These are phyloP conservation scores for Termitomyces sp. DNA, from an alignment of 768 basidiomycete species.

Conservation along the genomic window DNA sequence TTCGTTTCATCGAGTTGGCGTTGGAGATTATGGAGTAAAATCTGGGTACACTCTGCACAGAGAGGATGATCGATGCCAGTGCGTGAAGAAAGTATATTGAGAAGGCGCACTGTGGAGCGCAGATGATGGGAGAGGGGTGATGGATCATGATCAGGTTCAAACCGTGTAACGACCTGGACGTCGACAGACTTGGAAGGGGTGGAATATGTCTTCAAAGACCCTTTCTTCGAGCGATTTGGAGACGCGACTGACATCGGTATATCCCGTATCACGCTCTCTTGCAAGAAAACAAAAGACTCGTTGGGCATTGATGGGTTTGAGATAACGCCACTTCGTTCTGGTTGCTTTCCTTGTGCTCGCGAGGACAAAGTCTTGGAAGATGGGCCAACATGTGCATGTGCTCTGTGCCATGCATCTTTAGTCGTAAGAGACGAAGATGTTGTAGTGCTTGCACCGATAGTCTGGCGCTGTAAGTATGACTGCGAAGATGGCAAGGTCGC, in stretches of 20 bases:
- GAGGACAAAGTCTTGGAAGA: slow-evolving; percentile 38
- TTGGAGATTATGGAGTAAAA: slow-evolving; percentile 69
- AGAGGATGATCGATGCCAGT: slow-evolving; percentile 90
- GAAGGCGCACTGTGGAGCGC: slow-evolving; percentile 66
- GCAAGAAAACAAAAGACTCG: slow-evolving; percentile 88
- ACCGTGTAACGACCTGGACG: slow-evolving; percentile 23
- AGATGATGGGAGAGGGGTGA: slow-evolving; percentile 76
- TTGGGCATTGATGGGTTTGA: slow-evolving; percentile 47
- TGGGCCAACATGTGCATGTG: slow-evolving; percentile 37
- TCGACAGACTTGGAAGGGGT: slow-evolving; percentile 21
- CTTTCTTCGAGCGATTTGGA: slow-evolving; percentile 37
- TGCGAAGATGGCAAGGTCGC: slow-evolving; percentile 55
- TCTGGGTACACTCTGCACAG: slow-evolving; percentile 90
- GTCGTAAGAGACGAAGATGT: slow-evolving; percentile 44
- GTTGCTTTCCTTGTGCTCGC: slow-evolving; percentile 56
- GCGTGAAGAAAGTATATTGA: slow-evolving; percentile 70
- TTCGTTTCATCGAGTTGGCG: slow-evolving; percentile 84
- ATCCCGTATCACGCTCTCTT: slow-evolving; percentile 72
- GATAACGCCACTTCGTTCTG: slow-evolving; percentile 31
- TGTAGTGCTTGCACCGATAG: slow-evolving; percentile 39
- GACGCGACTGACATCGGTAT: slow-evolving; percentile 54
- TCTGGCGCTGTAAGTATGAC: slow-evolving; percentile 27
- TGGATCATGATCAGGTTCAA: slow-evolving; percentile 52
- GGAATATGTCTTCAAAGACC: slow-evolving; percentile 29
- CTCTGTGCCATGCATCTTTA: slow-evolving; percentile 60